These are phyloP conservation scores for Oropetium thomaeum DNA, from an alignment of 176 grass and related monocot species.

Conservation along the genomic window DNA sequence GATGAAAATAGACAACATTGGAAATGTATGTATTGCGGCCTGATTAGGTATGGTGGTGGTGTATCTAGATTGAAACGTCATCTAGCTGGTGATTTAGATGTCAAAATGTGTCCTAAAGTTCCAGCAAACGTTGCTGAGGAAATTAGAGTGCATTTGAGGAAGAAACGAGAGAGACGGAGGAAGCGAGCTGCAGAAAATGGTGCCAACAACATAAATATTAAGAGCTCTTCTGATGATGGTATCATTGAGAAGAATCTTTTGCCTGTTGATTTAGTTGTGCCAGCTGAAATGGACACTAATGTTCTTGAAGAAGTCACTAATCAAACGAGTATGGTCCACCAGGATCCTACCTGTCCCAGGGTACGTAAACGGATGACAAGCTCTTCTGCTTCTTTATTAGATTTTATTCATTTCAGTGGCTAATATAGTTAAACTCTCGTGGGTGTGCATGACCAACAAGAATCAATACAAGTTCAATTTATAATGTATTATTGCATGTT, in stretches of 20 bases:
- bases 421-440: neutral
- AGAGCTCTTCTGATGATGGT: constrained; percentile 24
- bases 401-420: neutral
- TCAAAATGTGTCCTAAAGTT: constrained; percentile 79
- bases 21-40: constrained; percentile 83
- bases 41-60: constrained; percentile 80
- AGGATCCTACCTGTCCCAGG: constrained; percentile 24
- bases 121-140: constrained; percentile 58
- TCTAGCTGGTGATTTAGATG: constrained; percentile 81
- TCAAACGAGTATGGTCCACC: constrained; percentile 26
- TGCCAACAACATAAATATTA: constrained; percentile 25
- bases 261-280: constrained; percentile 25
- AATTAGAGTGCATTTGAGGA: constrained; percentile 61
- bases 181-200: constrained; percentile 34
- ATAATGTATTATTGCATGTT: neutral
- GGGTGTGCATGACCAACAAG: neutral
- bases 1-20: constrained; percentile 77
- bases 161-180: constrained; percentile 50
- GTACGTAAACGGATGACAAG: constrained; percentile 32
- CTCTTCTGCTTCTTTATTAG: neutral
- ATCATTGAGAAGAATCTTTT: constrained; percentile 29
- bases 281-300: constrained; percentile 19
- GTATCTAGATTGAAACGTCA: constrained; percentile 91
- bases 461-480: neutral
- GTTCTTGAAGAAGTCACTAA: constrained; percentile 52